Conservation (phyloP, 1,284 basidiomycete species). For the Boletellus sp. region DNA sequence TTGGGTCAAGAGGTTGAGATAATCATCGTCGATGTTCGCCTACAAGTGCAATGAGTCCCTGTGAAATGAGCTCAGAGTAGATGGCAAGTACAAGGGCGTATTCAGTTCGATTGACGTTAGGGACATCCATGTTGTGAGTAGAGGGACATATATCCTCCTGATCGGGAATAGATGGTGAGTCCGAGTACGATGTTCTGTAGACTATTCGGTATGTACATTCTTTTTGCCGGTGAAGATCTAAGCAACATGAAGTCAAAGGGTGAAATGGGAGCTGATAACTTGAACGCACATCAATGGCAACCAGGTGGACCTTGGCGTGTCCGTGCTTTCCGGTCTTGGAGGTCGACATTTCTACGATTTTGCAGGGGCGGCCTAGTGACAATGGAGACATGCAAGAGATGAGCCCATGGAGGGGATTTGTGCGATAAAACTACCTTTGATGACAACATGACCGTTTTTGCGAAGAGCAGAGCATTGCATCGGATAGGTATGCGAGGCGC, state of each 20-base stretch:
- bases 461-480: conserved; percentile 98
- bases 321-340: conserved; percentile 99
- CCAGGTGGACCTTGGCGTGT: conserved; percentile 98
- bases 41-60: conserved; percentile 27
- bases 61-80: conserved; percentile 2
- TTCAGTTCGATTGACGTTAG: conserved; percentile 89
- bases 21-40: conserved; percentile 87
- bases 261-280: conserved; percentile 7
- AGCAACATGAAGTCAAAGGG: conserved; percentile 4
- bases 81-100: conserved; percentile 77
- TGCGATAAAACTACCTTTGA: conserved; percentile 63
- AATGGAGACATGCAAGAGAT: no score
- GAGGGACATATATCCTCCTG: conserved; percentile 98
- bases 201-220: conserved; percentile 42
- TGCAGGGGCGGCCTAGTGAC: conserved; percentile 84
- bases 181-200: neutral
- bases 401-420: no score
- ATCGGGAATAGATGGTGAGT: conserved; percentile 12
- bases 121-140: conserved; percentile 99
- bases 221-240: conserved; percentile 97
- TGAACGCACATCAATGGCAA: conserved; percentile 87
- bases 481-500: conserved; percentile 86
- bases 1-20: conserved; percentile 90
- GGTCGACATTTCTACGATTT: conserved; percentile 99
- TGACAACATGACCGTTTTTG: conserved; percentile 94